Evolutionary conservation across 768 basidiomycete species (phyloP).

Genomic region (Paxillus involutus): DNA sequence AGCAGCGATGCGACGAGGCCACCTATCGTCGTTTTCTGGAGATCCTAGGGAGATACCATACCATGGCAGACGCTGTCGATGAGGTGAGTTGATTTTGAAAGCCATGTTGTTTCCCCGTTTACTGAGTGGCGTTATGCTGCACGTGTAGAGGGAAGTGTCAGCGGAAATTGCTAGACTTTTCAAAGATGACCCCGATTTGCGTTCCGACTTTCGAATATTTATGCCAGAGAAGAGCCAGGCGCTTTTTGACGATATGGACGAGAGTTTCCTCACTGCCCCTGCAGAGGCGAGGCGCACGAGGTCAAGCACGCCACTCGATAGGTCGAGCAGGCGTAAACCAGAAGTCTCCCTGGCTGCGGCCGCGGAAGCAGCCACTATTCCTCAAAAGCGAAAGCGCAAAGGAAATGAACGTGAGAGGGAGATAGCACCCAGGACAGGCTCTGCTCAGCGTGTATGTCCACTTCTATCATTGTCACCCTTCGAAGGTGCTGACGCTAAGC

Average conservation of each 20-base stretch:
- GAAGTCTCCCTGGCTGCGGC: constrained; percentile 44
- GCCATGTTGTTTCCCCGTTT: background rate
- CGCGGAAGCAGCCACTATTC: constrained; percentile 40
- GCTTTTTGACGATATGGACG: constrained; percentile 45
- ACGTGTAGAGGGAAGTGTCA: constrained; percentile 62
- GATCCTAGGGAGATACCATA: constrained; percentile 65
- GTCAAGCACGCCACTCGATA: constrained; percentile 34
- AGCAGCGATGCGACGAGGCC: constrained; percentile 88
- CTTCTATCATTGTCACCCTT: background rate
- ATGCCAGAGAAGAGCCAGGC: constrained; percentile 62
- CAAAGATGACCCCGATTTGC: constrained; percentile 73
- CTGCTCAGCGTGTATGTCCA: constrained; percentile 26
- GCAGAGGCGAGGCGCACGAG: constrained; percentile 32
- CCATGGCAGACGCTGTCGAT: constrained; percentile 58
- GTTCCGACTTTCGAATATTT: constrained; percentile 73
- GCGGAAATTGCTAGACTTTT: constrained; percentile 68
- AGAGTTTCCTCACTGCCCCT: constrained; percentile 26
- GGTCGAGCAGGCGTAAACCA: constrained; percentile 44
- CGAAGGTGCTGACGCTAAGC: constrained; percentile 6
- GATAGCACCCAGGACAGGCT: constrained; percentile 20
- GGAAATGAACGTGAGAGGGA: constrained; percentile 42
- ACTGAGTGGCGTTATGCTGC: background rate
- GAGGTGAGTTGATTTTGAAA: constrained; percentile 42
- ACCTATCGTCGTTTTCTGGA: constrained; percentile 81
- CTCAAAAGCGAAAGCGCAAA: constrained; percentile 73